Evolutionary conservation across 208 protist genomes (phyloP).

Genomic region (Trypanosoma vivax): DNA sequence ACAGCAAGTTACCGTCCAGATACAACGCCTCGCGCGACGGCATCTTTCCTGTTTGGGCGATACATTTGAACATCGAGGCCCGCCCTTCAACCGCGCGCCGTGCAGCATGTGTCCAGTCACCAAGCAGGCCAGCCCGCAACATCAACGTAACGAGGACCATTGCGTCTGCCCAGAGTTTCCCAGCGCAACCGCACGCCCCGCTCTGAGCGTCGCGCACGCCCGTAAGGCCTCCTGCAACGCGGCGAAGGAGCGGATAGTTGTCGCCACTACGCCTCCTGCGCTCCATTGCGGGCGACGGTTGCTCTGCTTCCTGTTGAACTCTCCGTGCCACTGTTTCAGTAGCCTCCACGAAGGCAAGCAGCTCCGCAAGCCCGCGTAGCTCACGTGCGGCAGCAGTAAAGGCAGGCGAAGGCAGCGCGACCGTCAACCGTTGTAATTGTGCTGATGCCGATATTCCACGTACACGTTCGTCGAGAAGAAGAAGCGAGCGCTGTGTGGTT

Average conservation of each 20-base stretch:
- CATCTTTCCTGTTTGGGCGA: background rate
- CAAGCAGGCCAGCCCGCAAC: conserved; percentile 14
- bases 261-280: conserved; percentile 22
- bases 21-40: background rate
- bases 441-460: conserved; percentile 8
- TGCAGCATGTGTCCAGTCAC: conserved; percentile 9
- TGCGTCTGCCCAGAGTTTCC: conserved; percentile 19
- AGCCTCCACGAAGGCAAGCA: conserved; percentile 42
- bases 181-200: background rate
- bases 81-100: background rate
- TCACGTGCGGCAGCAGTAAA: conserved; percentile 12
- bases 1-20: background rate
- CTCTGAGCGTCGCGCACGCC: background rate
- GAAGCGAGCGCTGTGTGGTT: conserved; percentile 36
- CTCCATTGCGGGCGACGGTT: conserved; percentile 31
- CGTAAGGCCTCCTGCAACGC: conserved; percentile 26
- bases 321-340: conserved; percentile 23
- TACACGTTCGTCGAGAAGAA: conserved; percentile 42
- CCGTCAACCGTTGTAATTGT: background rate
- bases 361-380: conserved; percentile 21
- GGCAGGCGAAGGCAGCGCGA: conserved; percentile 4
- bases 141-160: conserved; percentile 1
- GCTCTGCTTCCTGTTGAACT: conserved; percentile 20
- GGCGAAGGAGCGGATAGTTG: conserved; percentile 38
- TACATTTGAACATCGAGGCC: background rate